Conservation (phyloP, 2,329 filamentous ascomycete species). For the Aspergillus quadricinctus region DNA sequence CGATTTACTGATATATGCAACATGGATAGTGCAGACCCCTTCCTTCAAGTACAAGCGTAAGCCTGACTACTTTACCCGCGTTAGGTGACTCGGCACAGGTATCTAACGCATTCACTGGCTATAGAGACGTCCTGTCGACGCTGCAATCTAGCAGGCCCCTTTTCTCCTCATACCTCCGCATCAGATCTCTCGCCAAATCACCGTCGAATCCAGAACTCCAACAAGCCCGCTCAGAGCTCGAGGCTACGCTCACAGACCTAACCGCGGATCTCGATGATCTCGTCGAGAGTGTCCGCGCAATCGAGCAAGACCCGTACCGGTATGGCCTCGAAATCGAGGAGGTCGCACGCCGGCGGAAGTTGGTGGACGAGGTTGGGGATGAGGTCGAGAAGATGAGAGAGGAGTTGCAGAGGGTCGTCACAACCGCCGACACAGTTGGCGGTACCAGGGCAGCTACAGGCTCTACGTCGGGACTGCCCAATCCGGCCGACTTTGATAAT, state of each 20-base stretch:
- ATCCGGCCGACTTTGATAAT: slow-evolving; percentile 54
- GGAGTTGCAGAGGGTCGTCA: slow-evolving; percentile 64
- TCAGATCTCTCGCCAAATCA: slow-evolving; percentile 75
- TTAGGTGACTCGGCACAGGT: neutral
- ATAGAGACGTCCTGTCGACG: slow-evolving; percentile 81
- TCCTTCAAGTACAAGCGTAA: slow-evolving; percentile 47
- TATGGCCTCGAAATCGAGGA: slow-evolving; percentile 84
- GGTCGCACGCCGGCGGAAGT: slow-evolving; percentile 69
- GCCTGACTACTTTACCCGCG: slow-evolving; percentile 6
- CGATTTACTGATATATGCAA: neutral
- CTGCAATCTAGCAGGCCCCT: slow-evolving; percentile 77
- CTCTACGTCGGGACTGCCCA: slow-evolving; percentile 48
- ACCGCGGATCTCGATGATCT: slow-evolving; percentile 86
- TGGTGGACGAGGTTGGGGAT: slow-evolving; percentile 83
- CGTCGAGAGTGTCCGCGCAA: slow-evolving; percentile 76
- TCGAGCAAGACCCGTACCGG: slow-evolving; percentile 80
- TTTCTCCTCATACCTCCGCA: slow-evolving; percentile 92
- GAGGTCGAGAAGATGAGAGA: slow-evolving; percentile 87
- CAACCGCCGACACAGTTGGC: slow-evolving; percentile 29
- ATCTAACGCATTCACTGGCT: slow-evolving; percentile 6
- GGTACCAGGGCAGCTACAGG: neutral
- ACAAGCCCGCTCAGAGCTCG: slow-evolving; percentile 68
- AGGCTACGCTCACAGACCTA: slow-evolving; percentile 69
- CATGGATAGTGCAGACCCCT: slow-evolving; percentile 41
- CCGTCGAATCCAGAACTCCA: slow-evolving; percentile 65